These are phyloP conservation scores for Anethum foeniculum DNA, from an alignment of 140 eudicot species.

Conservation along the genomic window DNA sequence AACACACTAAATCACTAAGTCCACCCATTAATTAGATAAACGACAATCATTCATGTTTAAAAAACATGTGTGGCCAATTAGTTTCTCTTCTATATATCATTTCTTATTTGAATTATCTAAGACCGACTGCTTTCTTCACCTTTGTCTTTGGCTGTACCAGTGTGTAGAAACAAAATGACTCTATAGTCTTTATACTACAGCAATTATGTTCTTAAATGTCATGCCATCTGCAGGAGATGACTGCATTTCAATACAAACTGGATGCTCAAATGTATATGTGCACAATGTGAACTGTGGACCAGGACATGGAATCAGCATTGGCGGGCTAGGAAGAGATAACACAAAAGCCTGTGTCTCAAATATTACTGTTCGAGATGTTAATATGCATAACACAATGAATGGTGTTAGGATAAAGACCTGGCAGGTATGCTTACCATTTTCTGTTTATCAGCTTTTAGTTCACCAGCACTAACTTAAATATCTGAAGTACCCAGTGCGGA, in stretches of 20 bases:
- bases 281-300: slow-evolving; percentile 56
- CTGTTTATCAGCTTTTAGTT: neutral
- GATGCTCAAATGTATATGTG: slow-evolving; percentile 48
- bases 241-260: slow-evolving; percentile 64
- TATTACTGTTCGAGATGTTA: slow-evolving; percentile 42
- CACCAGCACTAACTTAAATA: neutral
- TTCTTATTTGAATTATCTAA: neutral
- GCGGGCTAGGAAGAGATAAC: slow-evolving; percentile 43
- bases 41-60: slow-evolving; percentile 3
- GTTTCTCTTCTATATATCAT: neutral
- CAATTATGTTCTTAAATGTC: neutral
- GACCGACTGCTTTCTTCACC: neutral
- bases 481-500: neutral
- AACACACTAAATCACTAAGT: neutral
- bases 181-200: neutral
- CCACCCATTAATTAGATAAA: neutral
- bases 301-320: slow-evolving; percentile 64
- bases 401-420: slow-evolving; percentile 60
- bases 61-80: neutral
- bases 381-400: slow-evolving; percentile 44
- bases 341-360: slow-evolving; percentile 62
- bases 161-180: neutral
- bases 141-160: neutral
- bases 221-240: slow-evolving; percentile 44
- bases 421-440: slow-evolving; percentile 36